A percentile compares a stretch with the other conserved stretches of the same genome.
phyloP scores from a whole-genome alignment of 2,329 filamentous ascomycete genomes.

The Diaporthe velutina region DNA sequence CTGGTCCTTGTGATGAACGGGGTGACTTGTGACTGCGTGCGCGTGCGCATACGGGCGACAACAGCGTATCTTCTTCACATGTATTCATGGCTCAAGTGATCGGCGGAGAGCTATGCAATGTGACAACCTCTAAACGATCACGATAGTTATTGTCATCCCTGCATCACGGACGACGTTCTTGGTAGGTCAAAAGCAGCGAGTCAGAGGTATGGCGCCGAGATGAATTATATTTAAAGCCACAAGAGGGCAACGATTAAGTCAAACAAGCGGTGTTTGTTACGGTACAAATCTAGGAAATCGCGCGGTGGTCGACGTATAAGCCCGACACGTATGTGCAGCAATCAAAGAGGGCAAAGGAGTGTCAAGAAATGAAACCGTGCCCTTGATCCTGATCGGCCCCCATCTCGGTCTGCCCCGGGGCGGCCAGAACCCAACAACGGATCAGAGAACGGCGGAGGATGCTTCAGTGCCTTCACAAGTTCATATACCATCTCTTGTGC shows the following conservation, averaged over 20 bases:
- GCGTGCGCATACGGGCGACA: neutral
- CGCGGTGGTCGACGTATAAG: neutral
- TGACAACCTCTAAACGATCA: neutral
- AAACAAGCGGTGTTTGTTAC: conserved; percentile 1
- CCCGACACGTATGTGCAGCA: neutral
- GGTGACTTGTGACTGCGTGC: neutral
- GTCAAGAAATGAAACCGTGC: conserved; percentile 36
- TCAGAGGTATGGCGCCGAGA: neutral
- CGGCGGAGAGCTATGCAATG: neutral
- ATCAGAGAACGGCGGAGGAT: neutral
- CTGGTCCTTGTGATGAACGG: neutral
- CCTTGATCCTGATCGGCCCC: neutral
- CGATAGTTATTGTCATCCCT: too few species aligned
- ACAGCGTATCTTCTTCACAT: neutral
- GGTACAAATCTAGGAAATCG: conserved; percentile 3
- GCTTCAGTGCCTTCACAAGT: neutral
- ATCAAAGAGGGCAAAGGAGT: conserved; percentile 32
- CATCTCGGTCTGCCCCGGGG: neutral
- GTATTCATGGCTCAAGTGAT: neutral
- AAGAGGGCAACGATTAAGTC: conserved; percentile 1
- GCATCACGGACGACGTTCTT: neutral
- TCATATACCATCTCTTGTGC: conserved; percentile 31
- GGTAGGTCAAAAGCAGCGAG: neutral
- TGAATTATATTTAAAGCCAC: conserved; percentile 11
- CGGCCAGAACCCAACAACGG: neutral